Evolutionary conservation across 768 basidiomycete species (phyloP), one percentile per base, ranked within the genome.

Genomic region (Termitomyces heimii): DNA sequence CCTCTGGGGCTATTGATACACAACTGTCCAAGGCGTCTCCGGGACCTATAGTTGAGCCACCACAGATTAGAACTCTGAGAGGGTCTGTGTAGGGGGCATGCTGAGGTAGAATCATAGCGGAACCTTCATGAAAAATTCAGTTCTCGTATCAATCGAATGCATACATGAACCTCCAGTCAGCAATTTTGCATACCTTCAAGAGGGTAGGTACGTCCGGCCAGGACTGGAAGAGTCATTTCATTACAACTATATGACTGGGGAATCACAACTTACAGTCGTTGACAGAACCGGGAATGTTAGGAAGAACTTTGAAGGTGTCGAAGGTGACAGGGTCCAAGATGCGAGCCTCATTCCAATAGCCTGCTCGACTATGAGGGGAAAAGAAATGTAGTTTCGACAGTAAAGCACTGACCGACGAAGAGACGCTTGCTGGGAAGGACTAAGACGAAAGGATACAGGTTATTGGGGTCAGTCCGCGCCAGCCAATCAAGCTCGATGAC

Each of bases 271-370:
- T 60, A 80, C 80, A 84, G 63, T 86, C 81, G 58, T 82, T 84
- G 46, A 92, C 90, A 0, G 84, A 76, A 0, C 85, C 89, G 0
- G 90, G 89, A 60, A 88, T 83, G 62, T 89, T 89, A 16, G 90
- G 90, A 5, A 91, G 69, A 7, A 73, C 70, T 5, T 70, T 70
- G 54, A 83, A 68, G 0, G 89, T 91, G 22, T 75, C 69, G 60
- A 92, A 89, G 1, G 81, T 87, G 12, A 66, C 73, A 0, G 86
- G 83, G 56, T 92, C 79, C 28, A 92, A 73, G 58, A 92, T 81
- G 16, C 89, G 83, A 0, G 89, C 90, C 68, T 92, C 86, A 60
- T 92, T 92, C 72, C 84, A 91, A 65, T 92, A 91, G 0, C 77
- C 88, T 89, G 57, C 24, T 18, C 49, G 4, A 26, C 26, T 45